Evolutionary conservation across 2,329 filamentous ascomycete genomes (phyloP).

Genomic region (Colletotrichum graminicola): DNA sequence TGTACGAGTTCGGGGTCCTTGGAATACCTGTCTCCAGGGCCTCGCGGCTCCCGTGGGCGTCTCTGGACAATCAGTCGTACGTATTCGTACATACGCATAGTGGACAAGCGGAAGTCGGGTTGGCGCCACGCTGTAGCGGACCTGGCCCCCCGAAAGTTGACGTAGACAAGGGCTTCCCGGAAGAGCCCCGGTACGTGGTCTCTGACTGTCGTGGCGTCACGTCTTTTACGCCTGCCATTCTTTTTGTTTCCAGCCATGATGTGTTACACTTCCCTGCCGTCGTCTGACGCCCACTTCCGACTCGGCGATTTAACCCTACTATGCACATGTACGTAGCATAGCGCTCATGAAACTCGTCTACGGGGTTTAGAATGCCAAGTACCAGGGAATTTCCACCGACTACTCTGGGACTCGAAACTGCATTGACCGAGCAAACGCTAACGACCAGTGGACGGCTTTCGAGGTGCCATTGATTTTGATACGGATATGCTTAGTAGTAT

Average conservation of each 20-base stretch:
- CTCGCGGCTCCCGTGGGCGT: slow-evolving; percentile 8
- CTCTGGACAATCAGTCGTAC: neutral
- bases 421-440: slow-evolving; percentile 1
- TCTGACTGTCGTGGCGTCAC: neutral
- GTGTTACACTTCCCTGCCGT: neutral
- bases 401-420: slow-evolving; percentile 18
- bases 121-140: slow-evolving; percentile 18
- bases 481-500: slow-evolving; percentile 30
- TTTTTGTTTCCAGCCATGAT: neutral
- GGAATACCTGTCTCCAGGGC: slow-evolving; percentile 11
- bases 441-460: neutral
- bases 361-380: neutral
- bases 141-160: slow-evolving; percentile 27
- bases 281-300: neutral
- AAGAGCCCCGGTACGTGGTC: neutral
- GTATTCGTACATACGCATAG: neutral
- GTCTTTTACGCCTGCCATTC: neutral
- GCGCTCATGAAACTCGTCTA: neutral
- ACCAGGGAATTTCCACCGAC: neutral
- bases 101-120: neutral
- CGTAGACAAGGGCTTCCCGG: neutral
- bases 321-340: too few relatives aligned
- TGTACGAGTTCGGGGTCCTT: slow-evolving; percentile 5
- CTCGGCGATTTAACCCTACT: neutral
- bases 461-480: slow-evolving; percentile 24